Evolutionary conservation across 164 flowering plant genomes (phyloP), one percentile per base, ranked within the genome.

Genomic region (Tetrastigma voinierianum): DNA sequence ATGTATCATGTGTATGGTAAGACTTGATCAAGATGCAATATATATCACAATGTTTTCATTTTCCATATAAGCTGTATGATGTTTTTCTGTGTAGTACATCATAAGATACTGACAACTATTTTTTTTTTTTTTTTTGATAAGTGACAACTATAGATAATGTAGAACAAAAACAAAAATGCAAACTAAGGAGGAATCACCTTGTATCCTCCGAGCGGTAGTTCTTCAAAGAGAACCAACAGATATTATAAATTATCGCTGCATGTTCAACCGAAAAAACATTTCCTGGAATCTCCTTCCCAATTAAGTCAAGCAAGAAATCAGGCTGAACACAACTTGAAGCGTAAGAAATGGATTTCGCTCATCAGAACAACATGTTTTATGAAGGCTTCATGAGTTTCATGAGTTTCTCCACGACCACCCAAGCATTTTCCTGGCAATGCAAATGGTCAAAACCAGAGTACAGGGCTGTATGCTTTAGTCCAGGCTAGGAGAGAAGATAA

Each of bases 251-350:
- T 40, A 90, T 16, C 16, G 70, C 55, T 65, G 99, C 98, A 73
- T 87, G 88, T 60, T 93, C 97, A 71, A 82, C 46, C 25, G 80
- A 76, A 57, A 93, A 83, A 3, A 76, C 46, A 68, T 87, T 89
- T 58, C 79, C 81, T 16, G 76, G 57, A 10, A 73, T 69, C 64
- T 84, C 81, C 73, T 81, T 78, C 46, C 80, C 87, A 72, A 87
- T 69, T 46, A 74, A 67, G 58, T 86, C 85, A 70, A 88, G 78
- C 66, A 80, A 72, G 21, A 47, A 40, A 32, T 70, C 15, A 18
- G 46, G 62, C 15, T 71, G 67, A 61, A 20, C 32, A 59, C 77
- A 62, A 47, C 75, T 66, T 25, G 60, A 40, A 51, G 59, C 62
- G 23, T 59, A 61, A 66, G 46, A 40, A 71, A 70, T 52, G 77